These are phyloP conservation scores for Paramecium biaurelia DNA, from an alignment of 73 alveolate genomes.

Conservation along the genomic window DNA sequence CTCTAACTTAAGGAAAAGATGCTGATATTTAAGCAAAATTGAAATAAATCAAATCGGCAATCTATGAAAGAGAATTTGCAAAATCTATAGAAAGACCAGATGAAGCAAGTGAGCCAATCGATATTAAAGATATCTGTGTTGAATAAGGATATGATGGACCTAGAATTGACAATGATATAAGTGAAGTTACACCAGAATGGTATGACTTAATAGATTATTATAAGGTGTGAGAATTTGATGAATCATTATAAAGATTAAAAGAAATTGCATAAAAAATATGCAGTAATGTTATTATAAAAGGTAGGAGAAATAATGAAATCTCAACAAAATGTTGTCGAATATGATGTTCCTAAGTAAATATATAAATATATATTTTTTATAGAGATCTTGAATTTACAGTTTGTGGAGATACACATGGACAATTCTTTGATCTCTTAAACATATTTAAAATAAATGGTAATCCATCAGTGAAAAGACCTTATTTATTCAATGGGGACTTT, in stretches of 20 bases:
- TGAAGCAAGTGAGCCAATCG: constrained; percentile 68
- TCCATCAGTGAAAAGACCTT: constrained; percentile 93
- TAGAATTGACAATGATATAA: constrained; percentile 70
- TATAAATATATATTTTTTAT: constrained; percentile 71
- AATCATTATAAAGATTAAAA: constrained; percentile 79
- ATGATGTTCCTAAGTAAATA: constrained; percentile 54
- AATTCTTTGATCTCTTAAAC: constrained; percentile 91
- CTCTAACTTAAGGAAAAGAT: constrained; percentile 68
- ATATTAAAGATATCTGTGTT: constrained; percentile 79
- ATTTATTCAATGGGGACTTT: constrained; percentile 97
- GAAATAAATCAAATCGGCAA: constrained; percentile 80
- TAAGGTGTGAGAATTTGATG: constrained; percentile 91
- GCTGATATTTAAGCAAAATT: constrained; percentile 83
- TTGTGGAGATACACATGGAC: constrained; percentile 99
- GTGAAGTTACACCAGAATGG: constrained; percentile 70
- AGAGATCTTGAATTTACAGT: constrained; percentile 91
- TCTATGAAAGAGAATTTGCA: constrained; percentile 78
- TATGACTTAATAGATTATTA: not conserved
- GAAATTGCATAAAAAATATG: constrained; percentile 92
- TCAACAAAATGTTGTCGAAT: constrained; percentile 28
- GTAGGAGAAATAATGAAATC: constrained; percentile 73
- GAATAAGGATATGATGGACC: constrained; percentile 91
- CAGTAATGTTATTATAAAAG: constrained; percentile 75
- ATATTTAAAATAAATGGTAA: constrained; percentile 92
- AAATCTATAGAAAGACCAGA: constrained; percentile 73